Evolutionary conservation across 2,329 filamentous ascomycete genomes (phyloP).

Genomic region (Annulohypoxylon truncatum): DNA sequence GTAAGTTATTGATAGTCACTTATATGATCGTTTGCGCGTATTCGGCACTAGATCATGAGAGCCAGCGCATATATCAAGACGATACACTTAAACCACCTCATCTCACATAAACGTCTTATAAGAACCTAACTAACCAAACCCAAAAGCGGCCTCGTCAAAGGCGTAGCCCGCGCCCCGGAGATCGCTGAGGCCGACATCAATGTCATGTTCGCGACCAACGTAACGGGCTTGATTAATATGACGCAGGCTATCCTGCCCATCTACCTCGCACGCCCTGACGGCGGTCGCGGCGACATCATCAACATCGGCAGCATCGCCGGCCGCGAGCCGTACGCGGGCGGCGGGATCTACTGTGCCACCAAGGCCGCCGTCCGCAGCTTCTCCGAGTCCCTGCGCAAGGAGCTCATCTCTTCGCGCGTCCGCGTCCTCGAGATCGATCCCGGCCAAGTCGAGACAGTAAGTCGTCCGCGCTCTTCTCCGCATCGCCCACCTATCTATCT

Average conservation of each 20-base stretch:
- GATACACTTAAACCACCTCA: neutral
- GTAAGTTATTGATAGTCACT: no score
- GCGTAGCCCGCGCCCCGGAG: constrained; percentile 84
- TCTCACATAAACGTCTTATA: neutral
- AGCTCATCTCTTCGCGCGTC: constrained; percentile 76
- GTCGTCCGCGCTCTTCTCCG: neutral
- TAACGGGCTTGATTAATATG: constrained; percentile 95
- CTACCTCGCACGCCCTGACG: constrained; percentile 79
- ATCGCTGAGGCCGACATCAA: constrained; percentile 86
- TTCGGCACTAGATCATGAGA: no score
- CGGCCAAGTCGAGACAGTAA: constrained; percentile 78
- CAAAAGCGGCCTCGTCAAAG: constrained; percentile 84
- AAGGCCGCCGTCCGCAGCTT: constrained; percentile 81
- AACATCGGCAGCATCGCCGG: constrained; percentile 76
- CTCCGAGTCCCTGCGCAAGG: constrained; percentile 76
- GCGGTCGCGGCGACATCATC: constrained; percentile 91
- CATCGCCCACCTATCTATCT: neutral
- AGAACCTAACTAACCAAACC: neutral
- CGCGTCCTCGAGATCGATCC: constrained; percentile 81
- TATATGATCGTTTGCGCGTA: no score
- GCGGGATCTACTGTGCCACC: constrained; percentile 82
- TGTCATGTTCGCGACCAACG: constrained; percentile 92
- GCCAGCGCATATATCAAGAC: no score
- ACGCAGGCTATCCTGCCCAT: constrained; percentile 89
- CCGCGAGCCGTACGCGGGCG: constrained; percentile 77